Evolutionary conservation across 352 stramenopile genomes (phyloP).

Genomic region (Phytophthora boehmeriae): DNA sequence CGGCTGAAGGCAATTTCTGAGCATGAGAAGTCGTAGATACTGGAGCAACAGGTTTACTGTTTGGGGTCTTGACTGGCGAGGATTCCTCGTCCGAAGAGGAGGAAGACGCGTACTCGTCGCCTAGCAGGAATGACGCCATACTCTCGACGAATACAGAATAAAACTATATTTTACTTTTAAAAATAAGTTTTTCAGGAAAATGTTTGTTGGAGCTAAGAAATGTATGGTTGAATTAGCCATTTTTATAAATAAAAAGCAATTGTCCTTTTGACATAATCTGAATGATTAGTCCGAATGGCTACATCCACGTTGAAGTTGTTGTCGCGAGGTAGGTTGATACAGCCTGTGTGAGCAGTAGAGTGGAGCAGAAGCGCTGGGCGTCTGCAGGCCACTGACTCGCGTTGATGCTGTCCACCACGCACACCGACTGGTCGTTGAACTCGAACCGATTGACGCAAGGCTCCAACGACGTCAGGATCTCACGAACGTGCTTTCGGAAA

Average conservation of each 20-base stretch:
- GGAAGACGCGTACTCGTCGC: conserved; percentile 68
- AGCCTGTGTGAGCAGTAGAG: conserved; percentile 63
- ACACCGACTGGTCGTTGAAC: conserved; percentile 37
- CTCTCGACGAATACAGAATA: no score
- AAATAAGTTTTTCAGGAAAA: no score
- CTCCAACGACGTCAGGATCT: conserved; percentile 56
- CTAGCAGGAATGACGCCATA: conserved; percentile 58
- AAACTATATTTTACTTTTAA: no score
- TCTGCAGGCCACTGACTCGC: conserved; percentile 44
- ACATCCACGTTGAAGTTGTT: background rate
- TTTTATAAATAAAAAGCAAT: no score
- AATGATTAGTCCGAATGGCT: background rate
- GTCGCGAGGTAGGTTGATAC: conserved; percentile 48
- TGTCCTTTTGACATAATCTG: no score
- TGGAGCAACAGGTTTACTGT: background rate
- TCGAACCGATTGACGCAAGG: conserved; percentile 69
- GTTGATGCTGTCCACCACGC: conserved; percentile 58
- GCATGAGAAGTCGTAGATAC: background rate
- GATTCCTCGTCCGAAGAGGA: conserved; percentile 40
- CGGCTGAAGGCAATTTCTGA: conserved; percentile 43
- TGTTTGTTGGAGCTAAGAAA: no score
- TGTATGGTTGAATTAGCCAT: no score
- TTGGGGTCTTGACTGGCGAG: background rate
- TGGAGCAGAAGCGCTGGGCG: conserved; percentile 44
- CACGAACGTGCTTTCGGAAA: conserved; percentile 46